Base-by-base conservation (phyloP, 257 asterid species). In the Nicotiana tabacum region DNA sequence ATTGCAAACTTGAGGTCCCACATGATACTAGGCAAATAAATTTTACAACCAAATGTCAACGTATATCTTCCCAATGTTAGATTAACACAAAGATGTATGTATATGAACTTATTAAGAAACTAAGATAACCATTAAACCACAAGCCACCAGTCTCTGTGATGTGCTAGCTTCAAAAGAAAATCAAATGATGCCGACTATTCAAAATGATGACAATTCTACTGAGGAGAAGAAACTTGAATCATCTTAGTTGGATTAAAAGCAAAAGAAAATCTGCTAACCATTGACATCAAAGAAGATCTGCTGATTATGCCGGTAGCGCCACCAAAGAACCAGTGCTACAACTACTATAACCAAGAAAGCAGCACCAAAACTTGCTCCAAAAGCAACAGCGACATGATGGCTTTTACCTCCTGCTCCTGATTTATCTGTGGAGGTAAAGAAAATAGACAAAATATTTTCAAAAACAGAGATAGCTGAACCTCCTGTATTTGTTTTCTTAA, bases 261-360 rank as follows among this genome's bases (percentile, higher is more conserved):
- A 72, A 72, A 72, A 72, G 61, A 72, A 72, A 72, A 72, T 46
- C 6, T 24, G 70, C 92, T 88, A 79, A 96, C 98, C 98, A 77
- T 94, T 93, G 51, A 94, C 94, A 80, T 96, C 99, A 66, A 96
- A 96, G 92, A 94, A 94, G 78, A 96, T 93, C 90, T 96, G 99
- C 90, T 93, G 91, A 86, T 96, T 94, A 78, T 81, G 92, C 74
- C 95, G 87, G 84, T 92, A 91, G 48, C 96, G 92, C 97, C 92
- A 90, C 99, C 98, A 94, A 35, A 92, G 81, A 43, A 93, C 61
- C 39, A 72, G 89, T 87, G 96, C 95, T 58, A 88, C 78, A 5
- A 87, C 57, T 10, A 87, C 13, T 37, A 94, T 76, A 69, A 90
- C 29, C 39, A 89, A 37, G 83, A 93, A 90, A 65, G 88, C 93